phyloP scores from a whole-genome alignment of 805 yeast species.

The Blastobotrys attinorum region DNA sequence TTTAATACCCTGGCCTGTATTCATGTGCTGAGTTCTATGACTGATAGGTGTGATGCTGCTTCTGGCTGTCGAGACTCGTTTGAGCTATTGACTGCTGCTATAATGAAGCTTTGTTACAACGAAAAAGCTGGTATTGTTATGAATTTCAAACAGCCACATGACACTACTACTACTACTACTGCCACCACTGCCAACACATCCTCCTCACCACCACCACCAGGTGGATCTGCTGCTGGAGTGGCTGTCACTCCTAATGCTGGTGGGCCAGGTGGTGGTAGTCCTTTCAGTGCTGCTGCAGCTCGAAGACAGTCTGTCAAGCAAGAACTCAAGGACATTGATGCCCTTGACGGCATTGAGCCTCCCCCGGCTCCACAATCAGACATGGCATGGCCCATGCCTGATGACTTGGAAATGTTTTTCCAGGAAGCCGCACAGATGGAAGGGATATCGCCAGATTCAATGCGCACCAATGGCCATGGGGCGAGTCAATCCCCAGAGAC shows the following conservation, averaged over 20 bases:
- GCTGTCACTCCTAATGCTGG: too few relatives aligned
- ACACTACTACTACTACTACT: conserved; percentile 15
- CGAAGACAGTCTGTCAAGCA: neutral
- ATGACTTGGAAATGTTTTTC: conserved; percentile 20
- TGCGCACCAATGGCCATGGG: conserved; percentile 3
- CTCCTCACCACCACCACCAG: neutral
- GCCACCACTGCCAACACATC: neutral
- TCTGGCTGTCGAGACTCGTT: conserved; percentile 60
- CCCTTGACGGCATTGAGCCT: neutral
- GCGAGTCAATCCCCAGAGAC: conserved; percentile 3
- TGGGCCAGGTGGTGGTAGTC: too few relatives aligned
- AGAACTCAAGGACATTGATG: neutral
- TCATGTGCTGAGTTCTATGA: conserved; percentile 50
- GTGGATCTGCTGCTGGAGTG: neutral
- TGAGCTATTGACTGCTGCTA: conserved; percentile 64
- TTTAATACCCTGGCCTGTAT: conserved; percentile 35
- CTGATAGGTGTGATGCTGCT: conserved; percentile 75
- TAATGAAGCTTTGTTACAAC: conserved; percentile 41
- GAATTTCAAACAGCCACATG: conserved; percentile 9
- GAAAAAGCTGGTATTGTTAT: conserved; percentile 19
- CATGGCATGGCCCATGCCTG: conserved; percentile 11
- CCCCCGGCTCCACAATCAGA: conserved; percentile 2
- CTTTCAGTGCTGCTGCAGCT: too few relatives aligned
- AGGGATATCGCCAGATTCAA: conserved; percentile 11
- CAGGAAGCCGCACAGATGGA: conserved; percentile 20